Base-by-base conservation (phyloP, 371 early-diverging fungal genomes). In the Saksenaea oblongispora region DNA sequence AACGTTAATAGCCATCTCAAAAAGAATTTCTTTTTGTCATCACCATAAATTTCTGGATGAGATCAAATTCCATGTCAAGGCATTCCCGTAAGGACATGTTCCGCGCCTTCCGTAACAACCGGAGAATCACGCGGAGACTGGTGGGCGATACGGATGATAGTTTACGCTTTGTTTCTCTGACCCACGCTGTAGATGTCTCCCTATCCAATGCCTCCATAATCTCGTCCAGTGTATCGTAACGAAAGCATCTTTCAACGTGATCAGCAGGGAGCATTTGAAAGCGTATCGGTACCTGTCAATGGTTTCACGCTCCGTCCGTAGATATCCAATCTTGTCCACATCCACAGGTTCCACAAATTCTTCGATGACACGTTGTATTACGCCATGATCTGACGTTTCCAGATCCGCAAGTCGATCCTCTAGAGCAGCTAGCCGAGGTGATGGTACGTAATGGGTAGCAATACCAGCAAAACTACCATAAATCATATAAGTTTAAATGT, bases 401-500 rank as follows among this genome's bases (percentile, higher is more conserved):
- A 97, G 70, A 68, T 94, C 96, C 59, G 86, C 82, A 58, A 98
- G 75, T 11, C 93, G 87, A 41, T 92, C 85, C 68, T 95, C 89
- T 64, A 98, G 83, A 9, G 90, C 78, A 0, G 90, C 82, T 51
- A 97, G 66, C 26, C 97, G 86, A 53, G 88, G 87, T 1, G 93
- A 88, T 7, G 98, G 96, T 41, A 98, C 91, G 72, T 91, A 98
- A 76, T 98, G 98, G 8, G 98, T 96, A 10, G 96, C 97, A 69
- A 98, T 89, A n/a, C 99, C 98, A 9, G 96, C 88, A 71, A 84
- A 83, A 54, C 91, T 93, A 36, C 35, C 22, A 39, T 17, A 37
- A 34, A 35, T 13, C 28, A 10, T 18, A 17, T 34, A 56, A 4
- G 28, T 41, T 44, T n/a, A 34, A n/a, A 34, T 14, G n/a, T n/a